Conservation (phyloP, 345 rosid species). For the Sapria himalayana region DNA sequence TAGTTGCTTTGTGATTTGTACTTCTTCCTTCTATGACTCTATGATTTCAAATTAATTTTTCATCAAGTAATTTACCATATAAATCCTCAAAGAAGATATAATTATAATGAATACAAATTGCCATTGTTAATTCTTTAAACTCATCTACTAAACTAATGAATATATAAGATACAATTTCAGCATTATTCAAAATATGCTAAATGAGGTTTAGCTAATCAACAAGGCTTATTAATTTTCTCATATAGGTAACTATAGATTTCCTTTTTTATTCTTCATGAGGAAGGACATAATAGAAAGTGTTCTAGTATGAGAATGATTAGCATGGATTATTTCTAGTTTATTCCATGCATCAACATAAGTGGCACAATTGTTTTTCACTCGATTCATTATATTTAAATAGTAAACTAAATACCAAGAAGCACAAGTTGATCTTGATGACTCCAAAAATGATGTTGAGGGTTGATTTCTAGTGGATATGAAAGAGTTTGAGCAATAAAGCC, state of each 20-base stretch:
- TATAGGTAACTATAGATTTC: not conserved
- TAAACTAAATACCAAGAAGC: not conserved
- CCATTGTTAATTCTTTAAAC: not conserved
- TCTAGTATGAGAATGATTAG: not conserved
- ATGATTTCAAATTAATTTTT: not conserved
- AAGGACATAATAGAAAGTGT: not conserved
- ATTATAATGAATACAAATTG: not conserved
- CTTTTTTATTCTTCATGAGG: not conserved
- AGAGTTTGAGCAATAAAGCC: not conserved
- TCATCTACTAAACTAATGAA: not conserved
- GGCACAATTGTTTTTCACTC: not conserved
- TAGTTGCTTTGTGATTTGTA: not conserved
- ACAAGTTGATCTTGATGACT: not conserved
- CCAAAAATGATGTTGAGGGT: not conserved
- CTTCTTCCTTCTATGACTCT: not conserved
- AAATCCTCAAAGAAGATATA: not conserved
- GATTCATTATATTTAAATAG: not conserved
- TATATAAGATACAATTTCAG: not conserved
- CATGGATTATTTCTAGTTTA: not conserved
- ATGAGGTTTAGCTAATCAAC: not conserved
- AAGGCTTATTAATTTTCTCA: not conserved
- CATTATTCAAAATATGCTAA: not conserved
- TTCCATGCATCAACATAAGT: slow-evolving; percentile 2
- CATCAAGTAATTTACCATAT: slow-evolving; percentile 2
- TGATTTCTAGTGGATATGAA: not conserved